phyloP scores from a whole-genome alignment of 75 land plant species.

The Pseudotsuga menziesii region DNA sequence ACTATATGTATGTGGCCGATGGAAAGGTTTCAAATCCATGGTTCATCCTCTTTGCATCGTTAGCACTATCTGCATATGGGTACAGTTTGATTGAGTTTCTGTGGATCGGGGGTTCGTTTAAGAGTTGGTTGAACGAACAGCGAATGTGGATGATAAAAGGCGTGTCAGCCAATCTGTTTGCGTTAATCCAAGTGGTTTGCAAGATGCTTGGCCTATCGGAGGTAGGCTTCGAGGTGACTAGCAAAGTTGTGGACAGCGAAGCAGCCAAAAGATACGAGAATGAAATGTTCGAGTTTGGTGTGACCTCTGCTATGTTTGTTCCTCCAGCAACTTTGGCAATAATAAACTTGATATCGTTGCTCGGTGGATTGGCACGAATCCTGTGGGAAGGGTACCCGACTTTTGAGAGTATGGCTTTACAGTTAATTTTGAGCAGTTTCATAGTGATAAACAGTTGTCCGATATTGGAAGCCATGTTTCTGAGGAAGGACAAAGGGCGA shows the following conservation, averaged over 20 bases:
- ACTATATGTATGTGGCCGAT: no score
- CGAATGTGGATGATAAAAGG: conserved; percentile 44
- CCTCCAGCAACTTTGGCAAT: conserved; percentile 10
- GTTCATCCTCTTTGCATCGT: no score
- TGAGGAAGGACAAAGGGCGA: conserved; percentile 28
- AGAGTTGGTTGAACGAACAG: conserved; percentile 51
- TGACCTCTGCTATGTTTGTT: conserved; percentile 15
- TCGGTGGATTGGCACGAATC: conserved; percentile 8
- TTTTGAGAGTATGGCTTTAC: conserved; percentile 14
- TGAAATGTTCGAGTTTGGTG: conserved; percentile 45
- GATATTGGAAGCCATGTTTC: conserved; percentile 23
- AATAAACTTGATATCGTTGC: conserved; percentile 3
- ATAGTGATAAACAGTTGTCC: conserved; percentile 9
- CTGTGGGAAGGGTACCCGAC: not conserved
- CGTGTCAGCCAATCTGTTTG: conserved; percentile 19
- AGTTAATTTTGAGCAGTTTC: conserved; percentile 11
- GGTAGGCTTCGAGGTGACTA: conserved; percentile 32
- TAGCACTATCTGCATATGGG: no score
- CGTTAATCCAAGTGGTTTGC: conserved; percentile 15
- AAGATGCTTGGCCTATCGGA: conserved; percentile 22
- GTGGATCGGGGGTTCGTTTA: conserved; percentile 10
- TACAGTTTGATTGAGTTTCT: conserved; percentile 19
- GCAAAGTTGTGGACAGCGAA: conserved; percentile 29
- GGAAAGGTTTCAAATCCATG: conserved; percentile 15
- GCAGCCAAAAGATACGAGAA: conserved; percentile 31